Evolutionary conservation across 176 grass and related monocot genomes (phyloP).

Genomic region (bread wheat (Triticum aestivum)): DNA sequence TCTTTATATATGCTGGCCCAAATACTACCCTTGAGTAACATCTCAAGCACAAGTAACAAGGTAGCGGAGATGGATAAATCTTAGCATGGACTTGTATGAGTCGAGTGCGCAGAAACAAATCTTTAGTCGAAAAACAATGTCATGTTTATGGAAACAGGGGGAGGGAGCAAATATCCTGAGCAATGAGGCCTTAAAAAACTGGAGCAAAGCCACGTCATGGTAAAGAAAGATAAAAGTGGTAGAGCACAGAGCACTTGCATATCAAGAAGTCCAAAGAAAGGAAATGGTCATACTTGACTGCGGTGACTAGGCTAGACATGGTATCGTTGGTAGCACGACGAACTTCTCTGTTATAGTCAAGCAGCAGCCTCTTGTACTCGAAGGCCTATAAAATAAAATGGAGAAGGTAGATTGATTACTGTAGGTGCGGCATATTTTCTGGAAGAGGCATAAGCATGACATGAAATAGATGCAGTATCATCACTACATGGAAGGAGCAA

Average conservation of each 20-base stretch:
- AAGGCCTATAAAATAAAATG: slow-evolving; percentile 57
- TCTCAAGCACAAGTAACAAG: slow-evolving; percentile 15
- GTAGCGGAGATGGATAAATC: not conserved
- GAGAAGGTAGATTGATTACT: slow-evolving; percentile 28
- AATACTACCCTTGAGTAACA: not conserved
- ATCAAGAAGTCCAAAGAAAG: slow-evolving; percentile 12
- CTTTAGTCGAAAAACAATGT: not conserved
- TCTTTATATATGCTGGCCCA: not conserved
- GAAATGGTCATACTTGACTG: slow-evolving; percentile 60
- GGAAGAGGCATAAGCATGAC: not conserved
- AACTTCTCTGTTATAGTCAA: slow-evolving; percentile 95
- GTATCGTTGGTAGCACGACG: slow-evolving; percentile 82
- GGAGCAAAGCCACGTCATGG: not conserved
- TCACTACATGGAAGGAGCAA: not conserved
- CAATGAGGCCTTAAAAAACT: slow-evolving; percentile 15
- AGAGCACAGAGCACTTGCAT: not conserved
- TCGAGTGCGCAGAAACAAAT: not conserved
- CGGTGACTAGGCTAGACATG: slow-evolving; percentile 73
- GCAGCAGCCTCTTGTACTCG: slow-evolving; percentile 85
- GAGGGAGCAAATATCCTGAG: too few species aligned
- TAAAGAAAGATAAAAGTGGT: not conserved
- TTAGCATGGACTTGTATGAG: not conserved
- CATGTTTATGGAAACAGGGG: not conserved
- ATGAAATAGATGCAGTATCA: not conserved
- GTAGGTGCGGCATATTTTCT: not conserved